These are phyloP conservation scores for Leucosporidium scottii DNA, from an alignment of 768 basidiomycete species.

Conservation along the genomic window DNA sequence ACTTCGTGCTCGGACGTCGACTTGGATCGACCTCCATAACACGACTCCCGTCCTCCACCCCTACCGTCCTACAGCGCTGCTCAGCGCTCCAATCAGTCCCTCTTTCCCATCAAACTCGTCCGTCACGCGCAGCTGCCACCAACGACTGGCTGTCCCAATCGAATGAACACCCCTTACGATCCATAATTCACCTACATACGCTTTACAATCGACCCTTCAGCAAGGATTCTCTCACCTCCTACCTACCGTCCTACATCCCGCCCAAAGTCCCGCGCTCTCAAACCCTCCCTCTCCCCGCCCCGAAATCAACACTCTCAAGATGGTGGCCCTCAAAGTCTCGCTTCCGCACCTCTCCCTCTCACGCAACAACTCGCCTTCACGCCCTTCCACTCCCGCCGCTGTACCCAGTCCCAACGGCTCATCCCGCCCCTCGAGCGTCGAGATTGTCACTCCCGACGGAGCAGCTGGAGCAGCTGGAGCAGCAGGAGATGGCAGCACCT, in stretches of 20 bases:
- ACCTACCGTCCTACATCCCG: background rate
- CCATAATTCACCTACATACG: background rate
- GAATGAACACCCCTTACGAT: background rate
- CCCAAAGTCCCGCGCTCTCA: too few relatives aligned
- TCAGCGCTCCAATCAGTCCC: too few relatives aligned
- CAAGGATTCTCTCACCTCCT: background rate
- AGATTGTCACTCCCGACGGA: background rate
- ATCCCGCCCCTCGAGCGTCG: conserved; percentile 1
- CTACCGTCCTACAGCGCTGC: background rate
- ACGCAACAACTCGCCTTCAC: conserved; percentile 16
- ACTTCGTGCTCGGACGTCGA: background rate
- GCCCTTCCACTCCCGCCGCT: conserved; percentile 2
- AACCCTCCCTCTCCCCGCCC: background rate
- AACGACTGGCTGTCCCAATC: too few relatives aligned
- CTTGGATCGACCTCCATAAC: conserved; percentile 17
- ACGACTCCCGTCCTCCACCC: background rate
- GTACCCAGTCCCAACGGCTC: conserved; percentile 2
- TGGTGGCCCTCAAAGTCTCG: conserved; percentile 6
- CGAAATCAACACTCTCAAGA: background rate
- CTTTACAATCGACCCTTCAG: background rate
- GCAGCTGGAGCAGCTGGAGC: background rate
- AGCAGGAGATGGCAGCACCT: background rate
- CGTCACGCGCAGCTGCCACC: too few relatives aligned
- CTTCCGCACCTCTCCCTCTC: conserved; percentile 26
- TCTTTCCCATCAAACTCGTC: too few relatives aligned